Evolutionary conservation across 2,329 filamentous ascomycete species (phyloP).

Genomic region (Madurella fahalii): DNA sequence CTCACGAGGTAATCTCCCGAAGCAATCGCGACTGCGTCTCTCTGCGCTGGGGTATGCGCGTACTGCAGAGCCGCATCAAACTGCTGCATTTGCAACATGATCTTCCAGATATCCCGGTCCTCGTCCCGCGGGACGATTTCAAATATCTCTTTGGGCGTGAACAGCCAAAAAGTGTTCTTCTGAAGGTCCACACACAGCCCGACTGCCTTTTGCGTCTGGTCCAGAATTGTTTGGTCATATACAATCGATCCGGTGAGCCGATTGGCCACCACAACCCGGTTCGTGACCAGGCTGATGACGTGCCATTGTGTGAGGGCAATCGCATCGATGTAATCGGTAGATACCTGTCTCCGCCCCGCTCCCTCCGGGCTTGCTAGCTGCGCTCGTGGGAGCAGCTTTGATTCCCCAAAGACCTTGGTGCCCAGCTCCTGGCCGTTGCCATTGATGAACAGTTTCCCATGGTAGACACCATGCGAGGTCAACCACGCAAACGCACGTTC

Average conservation of each 20-base stretch:
- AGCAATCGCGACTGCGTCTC: slow-evolving; percentile 84
- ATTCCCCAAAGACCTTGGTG: slow-evolving; percentile 69
- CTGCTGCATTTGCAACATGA: slow-evolving; percentile 80
- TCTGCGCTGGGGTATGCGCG: slow-evolving; percentile 74
- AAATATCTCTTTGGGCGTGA: slow-evolving; percentile 85
- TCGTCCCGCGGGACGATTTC: slow-evolving; percentile 90
- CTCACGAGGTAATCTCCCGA: slow-evolving; percentile 84
- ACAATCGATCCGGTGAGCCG: slow-evolving; percentile 80
- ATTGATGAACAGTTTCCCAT: slow-evolving; percentile 69
- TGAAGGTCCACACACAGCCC: slow-evolving; percentile 84
- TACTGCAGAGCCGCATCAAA: slow-evolving; percentile 87
- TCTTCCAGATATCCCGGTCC: slow-evolving; percentile 88
- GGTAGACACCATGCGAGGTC: slow-evolving; percentile 77
- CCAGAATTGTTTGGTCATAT: slow-evolving; percentile 82
- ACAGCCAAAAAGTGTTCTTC: slow-evolving; percentile 97
- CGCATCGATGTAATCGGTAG: slow-evolving; percentile 70
- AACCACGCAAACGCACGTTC: slow-evolving; percentile 89
- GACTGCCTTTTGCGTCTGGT: slow-evolving; percentile 73
- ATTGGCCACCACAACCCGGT: slow-evolving; percentile 79
- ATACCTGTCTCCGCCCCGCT: slow-evolving; percentile 58
- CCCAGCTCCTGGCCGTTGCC: slow-evolving; percentile 63
- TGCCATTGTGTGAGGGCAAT: slow-evolving; percentile 93
- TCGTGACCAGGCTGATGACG: slow-evolving; percentile 76
- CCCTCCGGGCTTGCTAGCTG: slow-evolving; percentile 68
- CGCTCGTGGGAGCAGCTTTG: slow-evolving; percentile 70